phyloP scores from a whole-genome alignment of 2,329 filamentous ascomycete species.

The Hypoxylon sp. region DNA sequence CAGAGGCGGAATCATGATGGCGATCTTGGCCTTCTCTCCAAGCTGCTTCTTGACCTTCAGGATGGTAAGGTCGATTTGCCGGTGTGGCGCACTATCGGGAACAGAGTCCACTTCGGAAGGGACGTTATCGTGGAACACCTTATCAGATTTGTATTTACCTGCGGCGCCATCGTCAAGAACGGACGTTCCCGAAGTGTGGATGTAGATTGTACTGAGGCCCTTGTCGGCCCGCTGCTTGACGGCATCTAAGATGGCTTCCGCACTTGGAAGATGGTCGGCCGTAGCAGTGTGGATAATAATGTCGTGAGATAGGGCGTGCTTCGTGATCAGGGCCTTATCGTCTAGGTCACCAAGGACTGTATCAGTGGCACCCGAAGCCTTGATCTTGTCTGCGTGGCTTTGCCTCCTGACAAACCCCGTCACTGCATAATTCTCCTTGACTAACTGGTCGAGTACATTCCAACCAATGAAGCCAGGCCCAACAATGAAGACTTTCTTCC shows the following conservation, averaged over 20 bases:
- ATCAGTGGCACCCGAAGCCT: constrained; percentile 55
- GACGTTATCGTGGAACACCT: constrained; percentile 61
- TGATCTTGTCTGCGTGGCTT: constrained; percentile 56
- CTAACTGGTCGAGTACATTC: constrained; percentile 61
- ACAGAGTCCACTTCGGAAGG: constrained; percentile 59
- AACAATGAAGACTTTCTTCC: constrained; percentile 59
- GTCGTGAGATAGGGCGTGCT: constrained; percentile 57
- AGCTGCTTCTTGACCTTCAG: constrained; percentile 56
- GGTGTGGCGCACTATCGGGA: constrained; percentile 60
- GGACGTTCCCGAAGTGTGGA: constrained; percentile 63
- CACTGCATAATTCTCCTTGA: constrained; percentile 59
- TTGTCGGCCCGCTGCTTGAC: constrained; percentile 57
- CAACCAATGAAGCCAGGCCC: constrained; percentile 65
- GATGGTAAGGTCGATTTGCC: constrained; percentile 62
- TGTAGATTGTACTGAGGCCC: constrained; percentile 60
- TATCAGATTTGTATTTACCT: constrained; percentile 55
- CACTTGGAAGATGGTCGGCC: constrained; percentile 63
- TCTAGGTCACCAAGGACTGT: constrained; percentile 59
- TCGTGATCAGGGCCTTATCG: constrained; percentile 58
- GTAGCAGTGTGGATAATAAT: constrained; percentile 65
- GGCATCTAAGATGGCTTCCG: constrained; percentile 61
- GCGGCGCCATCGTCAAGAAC: constrained; percentile 58
- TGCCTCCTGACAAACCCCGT: constrained; percentile 60
- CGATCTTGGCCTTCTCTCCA: constrained; percentile 59
- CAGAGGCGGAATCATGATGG: constrained; percentile 63